Conservation (phyloP, 179 eudicot species). For the Carnegiea gigantea region DNA sequence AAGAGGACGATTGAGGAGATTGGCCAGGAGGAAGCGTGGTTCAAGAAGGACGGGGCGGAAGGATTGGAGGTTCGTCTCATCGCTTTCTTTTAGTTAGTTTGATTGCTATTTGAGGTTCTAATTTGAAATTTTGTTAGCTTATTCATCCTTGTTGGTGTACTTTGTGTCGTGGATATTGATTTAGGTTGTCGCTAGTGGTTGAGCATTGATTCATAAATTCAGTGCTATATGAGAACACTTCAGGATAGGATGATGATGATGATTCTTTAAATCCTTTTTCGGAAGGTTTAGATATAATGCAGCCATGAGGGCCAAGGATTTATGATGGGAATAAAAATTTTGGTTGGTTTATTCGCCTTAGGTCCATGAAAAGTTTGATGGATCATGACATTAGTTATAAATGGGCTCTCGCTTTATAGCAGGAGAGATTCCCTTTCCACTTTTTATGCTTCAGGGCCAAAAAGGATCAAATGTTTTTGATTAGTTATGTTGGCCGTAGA, state of each 20-base stretch:
- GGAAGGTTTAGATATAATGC: background rate
- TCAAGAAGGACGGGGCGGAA: slow-evolving; percentile 45
- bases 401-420: background rate
- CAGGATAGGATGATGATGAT: background rate
- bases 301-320: background rate
- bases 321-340: background rate
- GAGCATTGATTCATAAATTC: too few relatives aligned
- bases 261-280: background rate
- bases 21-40: slow-evolving; percentile 99
- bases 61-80: slow-evolving; percentile 51
- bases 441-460: background rate
- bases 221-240: background rate
- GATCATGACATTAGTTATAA: background rate
- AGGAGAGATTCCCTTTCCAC: background rate
- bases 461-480: background rate
- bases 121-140: background rate
- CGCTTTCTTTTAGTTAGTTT: background rate
- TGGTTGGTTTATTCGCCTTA: background rate
- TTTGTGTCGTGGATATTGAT: background rate
- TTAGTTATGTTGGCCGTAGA: too few relatives aligned
- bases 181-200: background rate
- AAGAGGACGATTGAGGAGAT: slow-evolving; percentile 74
- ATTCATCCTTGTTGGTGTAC: background rate
- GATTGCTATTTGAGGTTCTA: background rate
- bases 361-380: background rate